Base-by-base conservation (phyloP, 1,284 basidiomycete species). In the Irpex lacteus region DNA sequence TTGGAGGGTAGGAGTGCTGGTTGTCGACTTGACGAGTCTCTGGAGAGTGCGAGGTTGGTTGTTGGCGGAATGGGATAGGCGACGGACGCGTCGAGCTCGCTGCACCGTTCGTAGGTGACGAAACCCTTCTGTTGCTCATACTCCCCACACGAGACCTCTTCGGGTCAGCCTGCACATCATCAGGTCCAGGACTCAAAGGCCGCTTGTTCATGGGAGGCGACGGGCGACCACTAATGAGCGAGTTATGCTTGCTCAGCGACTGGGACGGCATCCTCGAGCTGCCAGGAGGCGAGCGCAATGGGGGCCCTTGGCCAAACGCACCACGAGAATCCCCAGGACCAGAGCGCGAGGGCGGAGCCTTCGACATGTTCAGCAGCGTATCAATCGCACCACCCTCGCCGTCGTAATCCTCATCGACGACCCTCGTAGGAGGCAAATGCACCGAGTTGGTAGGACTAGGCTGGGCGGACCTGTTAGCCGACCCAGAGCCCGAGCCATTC, bases 321-420 rank as follows among this genome's bases (percentile, higher is more conserved):
- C 71, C 32, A 32, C 32, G 72, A 4, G 70, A 67, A 44, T 73
- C 71, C 9, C 66, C 63, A 3, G 71, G 67, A 34, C 60, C 64
- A 71, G 76, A 69, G 67, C 61, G 64, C 32, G 60, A 63, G 36
- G 59, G 8, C 44, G 59, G 40, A 8, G 76, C 79, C 67, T 77
- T 73, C 49, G 83, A 78, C 19, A 90, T 78, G 9, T 81, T 84
- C 72, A 94, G 88, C 47, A 94, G 77, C 0, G 87, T 87, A 37
- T 57, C 62, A 4, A 59, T 50, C 44, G 88, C 87, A 61, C 86
- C 87, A 71, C 91, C 91, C 32, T 32, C 32, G 32, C 32, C 32
- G 66, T 94, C 92, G 66, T 94, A 94, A 69, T 95, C 89, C 67
- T 95, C 92, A 69, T 94, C 92, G 15, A 94, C 82, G 1, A 84